Evolutionary conservation across 2,329 filamentous ascomycete genomes (phyloP), one percentile per base, ranked within the genome.

Genomic region (Claviceps citrina): DNA sequence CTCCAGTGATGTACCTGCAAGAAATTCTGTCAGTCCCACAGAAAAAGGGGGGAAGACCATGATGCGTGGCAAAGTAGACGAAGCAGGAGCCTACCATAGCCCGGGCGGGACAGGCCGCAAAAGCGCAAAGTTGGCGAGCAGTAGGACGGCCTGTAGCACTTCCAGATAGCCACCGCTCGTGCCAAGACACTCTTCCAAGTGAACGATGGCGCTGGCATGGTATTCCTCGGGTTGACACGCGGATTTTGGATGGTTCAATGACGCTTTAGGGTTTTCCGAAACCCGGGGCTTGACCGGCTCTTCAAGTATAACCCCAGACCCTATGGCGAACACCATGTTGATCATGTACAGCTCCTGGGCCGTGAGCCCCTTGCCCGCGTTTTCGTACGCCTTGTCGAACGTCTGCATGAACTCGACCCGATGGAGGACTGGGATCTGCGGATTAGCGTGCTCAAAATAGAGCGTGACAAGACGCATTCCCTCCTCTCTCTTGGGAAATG

Each of bases 281-380:
- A 63, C 57, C 34, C 66, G 61, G 7, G 71, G 58, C 54, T 73
- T 58, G 58, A 73, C 51, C 52, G 64, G 63, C 58, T 81, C 65
- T 46, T 72, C 83, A 49, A 94, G 77, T 47, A 95, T 93, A 50
- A 95, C 93, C 15, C 86, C 89, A 15, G 84, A 82, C 6, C 91
- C 91, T 51, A 96, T 95, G 12, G 89, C 89, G 62, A 93, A 96
- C 19, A 96, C 87, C 61, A 96, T 95, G 59, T 95, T 95, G 46
- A 96, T 68, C 64, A 93, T 76, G 61, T 95, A 96, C n/a, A 91
- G 69, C 59, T 94, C 86, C 40, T 81, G 72, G 4, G 85, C 74
- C 2, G 81, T 82, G 20, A 81, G 71, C 39, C 73, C 70, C 43
- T 75, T 73, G 35, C 74, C 70, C 16, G 81, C 74, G 1, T 74